Conservation (phyloP, 23 red algal species). For the Chondrus crispus region DNA sequence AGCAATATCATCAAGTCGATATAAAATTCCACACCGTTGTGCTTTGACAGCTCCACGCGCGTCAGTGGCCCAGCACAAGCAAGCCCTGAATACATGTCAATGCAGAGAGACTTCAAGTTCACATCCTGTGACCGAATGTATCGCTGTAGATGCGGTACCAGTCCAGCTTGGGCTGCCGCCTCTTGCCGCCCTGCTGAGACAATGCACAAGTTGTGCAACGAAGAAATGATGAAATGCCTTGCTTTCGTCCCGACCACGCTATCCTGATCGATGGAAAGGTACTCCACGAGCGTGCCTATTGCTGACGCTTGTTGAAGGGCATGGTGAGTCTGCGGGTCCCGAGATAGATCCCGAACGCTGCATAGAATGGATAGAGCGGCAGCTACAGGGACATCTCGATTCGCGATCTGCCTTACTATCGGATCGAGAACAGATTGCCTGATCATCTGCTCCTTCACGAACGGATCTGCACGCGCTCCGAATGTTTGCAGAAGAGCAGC, state of each 20-base stretch:
- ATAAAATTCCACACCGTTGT: constrained; percentile 70
- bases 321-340: constrained; percentile 79
- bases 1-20: constrained; percentile 66
- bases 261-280: constrained; percentile 32
- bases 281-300: constrained; percentile 63
- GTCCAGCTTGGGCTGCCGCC: constrained; percentile 53
- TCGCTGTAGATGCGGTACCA: constrained; percentile 80
- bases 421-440: constrained; percentile 42
- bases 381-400: constrained; percentile 3
- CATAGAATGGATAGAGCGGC: constrained; percentile 55
- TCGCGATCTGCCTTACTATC: constrained; percentile 64
- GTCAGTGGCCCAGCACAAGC: constrained; percentile 34
- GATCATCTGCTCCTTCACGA: constrained; percentile 71
- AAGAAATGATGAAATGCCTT: constrained; percentile 73
- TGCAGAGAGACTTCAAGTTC: constrained; percentile 59
- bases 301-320: constrained; percentile 62
- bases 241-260: constrained; percentile 27
- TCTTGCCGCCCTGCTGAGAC: constrained; percentile 84
- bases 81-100: constrained; percentile 82
- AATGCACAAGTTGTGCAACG: constrained; percentile 77
- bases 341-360: constrained; percentile 77
- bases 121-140: constrained; percentile 60
- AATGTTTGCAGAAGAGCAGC: constrained; percentile 63
- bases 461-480: constrained; percentile 69
- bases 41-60: constrained; percentile 52